Conservation (phyloP, 495 filamentous ascomycete genomes). For the Xylaria castorea region DNA sequence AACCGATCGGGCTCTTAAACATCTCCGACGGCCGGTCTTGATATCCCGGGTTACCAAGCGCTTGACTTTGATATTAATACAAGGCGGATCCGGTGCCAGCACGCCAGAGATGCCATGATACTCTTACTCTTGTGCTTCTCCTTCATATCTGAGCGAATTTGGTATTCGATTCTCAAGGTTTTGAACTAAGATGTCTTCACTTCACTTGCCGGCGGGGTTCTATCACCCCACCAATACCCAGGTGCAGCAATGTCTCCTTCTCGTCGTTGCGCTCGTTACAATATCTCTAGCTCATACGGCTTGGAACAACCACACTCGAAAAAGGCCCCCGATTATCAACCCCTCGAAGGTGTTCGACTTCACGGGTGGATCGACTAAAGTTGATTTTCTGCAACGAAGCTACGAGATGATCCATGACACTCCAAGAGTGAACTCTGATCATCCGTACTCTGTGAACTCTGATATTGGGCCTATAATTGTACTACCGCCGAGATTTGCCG, state of each 20-base stretch:
- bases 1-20: neutral
- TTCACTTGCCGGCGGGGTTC: neutral
- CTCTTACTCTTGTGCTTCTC: neutral
- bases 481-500: slow-evolving; percentile 51
- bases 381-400: slow-evolving; percentile 1
- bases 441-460: slow-evolving; percentile 9
- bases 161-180: neutral
- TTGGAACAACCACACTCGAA: neutral
- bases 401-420: slow-evolving; percentile 8
- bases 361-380: neutral
- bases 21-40: slow-evolving; percentile 4
- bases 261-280: neutral
- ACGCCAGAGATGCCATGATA: neutral
- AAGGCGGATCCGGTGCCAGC: neutral
- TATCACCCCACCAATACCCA: neutral
- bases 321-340: slow-evolving; percentile 6
- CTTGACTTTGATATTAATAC: slow-evolving; percentile 5
- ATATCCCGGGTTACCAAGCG: neutral
- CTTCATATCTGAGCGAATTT: neutral
- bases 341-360: slow-evolving; percentile 9
- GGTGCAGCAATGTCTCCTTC: neutral
- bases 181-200: slow-evolving; percentile 3
- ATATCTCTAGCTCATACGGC: neutral
- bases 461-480: slow-evolving; percentile 44
- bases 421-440: slow-evolving; percentile 8